A percentile compares a stretch with the other conserved stretches of the same genome.
phyloP scores from a whole-genome alignment of 176 grass and related monocot species.

The Rhipidocladum racemiflorum region DNA sequence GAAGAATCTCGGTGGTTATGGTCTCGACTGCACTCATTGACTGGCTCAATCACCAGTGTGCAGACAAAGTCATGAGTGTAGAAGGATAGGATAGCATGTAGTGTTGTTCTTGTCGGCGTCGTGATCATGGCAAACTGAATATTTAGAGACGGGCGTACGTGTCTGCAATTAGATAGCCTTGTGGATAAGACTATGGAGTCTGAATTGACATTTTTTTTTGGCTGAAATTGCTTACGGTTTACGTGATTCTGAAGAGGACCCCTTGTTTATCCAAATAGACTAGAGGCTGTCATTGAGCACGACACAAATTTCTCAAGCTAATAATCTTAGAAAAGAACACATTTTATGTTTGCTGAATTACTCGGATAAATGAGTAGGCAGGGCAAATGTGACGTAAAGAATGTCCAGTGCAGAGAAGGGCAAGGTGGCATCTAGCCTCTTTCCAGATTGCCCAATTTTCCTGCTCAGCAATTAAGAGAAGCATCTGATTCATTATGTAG shows the following conservation, averaged over 20 bases:
- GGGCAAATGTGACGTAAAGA: neutral
- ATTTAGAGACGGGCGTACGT: neutral
- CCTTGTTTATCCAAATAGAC: slow-evolving; percentile 25
- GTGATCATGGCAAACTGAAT: slow-evolving; percentile 26
- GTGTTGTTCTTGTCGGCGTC: slow-evolving; percentile 20
- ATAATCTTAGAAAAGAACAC: neutral
- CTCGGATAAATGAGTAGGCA: neutral
- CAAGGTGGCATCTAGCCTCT: neutral
- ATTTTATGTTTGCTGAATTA: neutral
- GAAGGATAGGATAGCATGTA: neutral
- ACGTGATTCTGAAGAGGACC: slow-evolving; percentile 8
- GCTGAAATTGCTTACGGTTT: neutral
- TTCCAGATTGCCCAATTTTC: slow-evolving; percentile 19
- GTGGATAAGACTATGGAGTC: slow-evolving; percentile 29
- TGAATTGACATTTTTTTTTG: slow-evolving; percentile 5
- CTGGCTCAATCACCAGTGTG: neutral
- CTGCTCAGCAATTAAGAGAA: slow-evolving; percentile 12
- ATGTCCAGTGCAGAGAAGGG: neutral
- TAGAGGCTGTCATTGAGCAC: slow-evolving; percentile 6
- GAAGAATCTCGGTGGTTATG: neutral
- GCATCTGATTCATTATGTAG: slow-evolving; percentile 36
- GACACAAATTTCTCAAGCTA: neutral
- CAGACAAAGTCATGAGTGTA: neutral
- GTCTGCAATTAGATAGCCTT: slow-evolving; percentile 4
- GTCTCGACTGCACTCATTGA: slow-evolving; percentile 26